A percentile compares a stretch with the other conserved stretches of the same genome.
phyloP scores from a whole-genome alignment of 768 basidiomycete genomes.

The Gymnopilus junonius region DNA sequence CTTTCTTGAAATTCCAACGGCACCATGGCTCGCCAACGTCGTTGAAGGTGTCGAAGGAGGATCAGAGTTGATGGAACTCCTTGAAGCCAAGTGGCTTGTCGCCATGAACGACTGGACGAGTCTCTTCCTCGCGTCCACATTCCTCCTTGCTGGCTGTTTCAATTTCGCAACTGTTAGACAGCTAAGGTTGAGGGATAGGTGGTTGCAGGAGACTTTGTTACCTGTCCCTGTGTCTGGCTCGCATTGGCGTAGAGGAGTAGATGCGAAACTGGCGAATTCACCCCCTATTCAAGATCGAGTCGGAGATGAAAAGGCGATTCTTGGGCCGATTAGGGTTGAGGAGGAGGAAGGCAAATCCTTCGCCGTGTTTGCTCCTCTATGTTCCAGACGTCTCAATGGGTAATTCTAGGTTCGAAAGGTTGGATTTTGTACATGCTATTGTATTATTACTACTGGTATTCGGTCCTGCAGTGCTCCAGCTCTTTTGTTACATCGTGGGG shows the following conservation, averaged over 20 bases:
- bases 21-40: constrained; percentile 14
- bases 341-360: constrained; percentile 4
- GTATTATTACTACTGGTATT: background rate
- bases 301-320: background rate
- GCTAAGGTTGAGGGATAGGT: constrained; percentile 15
- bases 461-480: background rate
- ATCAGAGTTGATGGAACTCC: constrained; percentile 13
- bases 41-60: constrained; percentile 3
- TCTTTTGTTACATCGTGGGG: background rate
- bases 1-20: constrained; percentile 21
- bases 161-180: constrained; percentile 26
- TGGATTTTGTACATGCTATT: background rate
- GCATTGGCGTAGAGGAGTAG: background rate
- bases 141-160: constrained; percentile 22
- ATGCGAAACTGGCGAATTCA: background rate
- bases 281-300: background rate
- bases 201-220: constrained; percentile 8
- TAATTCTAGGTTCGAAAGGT: background rate
- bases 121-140: constrained; percentile 20
- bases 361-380: background rate
- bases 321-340: background rate
- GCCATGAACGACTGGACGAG: constrained; percentile 28
- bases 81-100: constrained; percentile 22
- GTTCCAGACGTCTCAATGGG: background rate
- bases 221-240: background rate